phyloP scores from a whole-genome alignment of 306 rosid genomes.

The Cicer yamashitae region DNA sequence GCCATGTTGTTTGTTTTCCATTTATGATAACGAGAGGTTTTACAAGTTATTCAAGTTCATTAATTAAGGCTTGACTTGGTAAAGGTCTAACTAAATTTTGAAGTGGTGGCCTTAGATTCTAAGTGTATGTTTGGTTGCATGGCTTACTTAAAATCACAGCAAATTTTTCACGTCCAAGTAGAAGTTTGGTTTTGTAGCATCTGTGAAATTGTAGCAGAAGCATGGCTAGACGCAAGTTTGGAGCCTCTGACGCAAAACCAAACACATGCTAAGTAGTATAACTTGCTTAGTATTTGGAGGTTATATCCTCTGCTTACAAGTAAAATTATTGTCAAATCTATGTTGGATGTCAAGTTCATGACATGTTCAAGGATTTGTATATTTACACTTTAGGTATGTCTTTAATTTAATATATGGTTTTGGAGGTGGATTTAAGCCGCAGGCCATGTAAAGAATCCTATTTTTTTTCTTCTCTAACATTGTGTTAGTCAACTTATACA shows the following conservation, averaged over 20 bases:
- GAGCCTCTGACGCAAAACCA: no score
- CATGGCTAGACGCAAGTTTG: no score
- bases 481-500: constrained; percentile 33
- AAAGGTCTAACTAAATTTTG: constrained; percentile 4
- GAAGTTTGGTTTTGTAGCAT: no score
- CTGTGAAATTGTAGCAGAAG: no score
- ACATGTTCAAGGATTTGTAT: constrained; percentile 29
- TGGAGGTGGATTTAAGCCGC: background rate
- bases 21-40: background rate
- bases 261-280: background rate
- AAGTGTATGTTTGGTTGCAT: background rate
- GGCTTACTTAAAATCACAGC: no score
- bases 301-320: background rate
- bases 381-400: constrained; percentile 20
- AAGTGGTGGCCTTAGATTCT: constrained; percentile 14
- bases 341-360: constrained; percentile 16
- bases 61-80: background rate
- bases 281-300: background rate
- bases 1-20: background rate
- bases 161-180: no score
- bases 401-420: background rate
- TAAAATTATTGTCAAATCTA: constrained; percentile 12
- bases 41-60: background rate
- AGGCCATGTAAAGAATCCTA: background rate
- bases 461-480: background rate